These are phyloP conservation scores for Handroanthus guayacan DNA, from an alignment of 257 asterid species.

Conservation along the genomic window DNA sequence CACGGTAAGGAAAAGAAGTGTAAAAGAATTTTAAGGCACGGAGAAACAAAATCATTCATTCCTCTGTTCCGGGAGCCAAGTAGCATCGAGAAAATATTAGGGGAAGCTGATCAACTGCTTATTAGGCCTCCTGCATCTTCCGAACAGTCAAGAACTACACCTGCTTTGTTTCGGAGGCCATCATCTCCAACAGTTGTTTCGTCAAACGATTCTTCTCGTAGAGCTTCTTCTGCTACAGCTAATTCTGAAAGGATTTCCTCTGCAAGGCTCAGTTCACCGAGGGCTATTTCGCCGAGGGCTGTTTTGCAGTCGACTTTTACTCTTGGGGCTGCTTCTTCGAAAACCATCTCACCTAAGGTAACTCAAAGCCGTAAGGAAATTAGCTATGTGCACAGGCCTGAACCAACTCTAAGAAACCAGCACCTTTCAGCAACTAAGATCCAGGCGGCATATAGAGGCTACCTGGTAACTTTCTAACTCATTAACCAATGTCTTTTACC, in stretches of 20 bases:
- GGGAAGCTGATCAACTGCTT: slow-evolving; percentile 79
- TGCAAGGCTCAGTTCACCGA: slow-evolving; percentile 42
- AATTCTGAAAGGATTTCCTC: slow-evolving; percentile 41
- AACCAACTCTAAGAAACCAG: slow-evolving; percentile 57
- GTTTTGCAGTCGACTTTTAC: slow-evolving; percentile 31
- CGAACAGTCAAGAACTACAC: slow-evolving; percentile 48
- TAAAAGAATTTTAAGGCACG: slow-evolving; percentile 57
- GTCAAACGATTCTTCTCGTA: slow-evolving; percentile 50
- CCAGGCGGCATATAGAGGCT: slow-evolving; percentile 84
- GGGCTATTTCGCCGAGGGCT: slow-evolving; percentile 38
- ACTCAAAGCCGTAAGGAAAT: slow-evolving; percentile 50
- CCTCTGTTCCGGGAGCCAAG: slow-evolving; percentile 87
- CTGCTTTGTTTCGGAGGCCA: slow-evolving; percentile 45
- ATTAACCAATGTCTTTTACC: not conserved
- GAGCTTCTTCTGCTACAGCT: slow-evolving; percentile 38
- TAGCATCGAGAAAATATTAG: slow-evolving; percentile 90
- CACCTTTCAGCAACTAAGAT: slow-evolving; percentile 73
- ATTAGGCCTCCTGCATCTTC: slow-evolving; percentile 55
- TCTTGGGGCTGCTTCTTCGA: slow-evolving; percentile 38
- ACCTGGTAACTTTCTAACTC: slow-evolving; percentile 61
- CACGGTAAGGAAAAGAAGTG: slow-evolving; percentile 66
- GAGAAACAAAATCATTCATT: slow-evolving; percentile 75
- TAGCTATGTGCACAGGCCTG: slow-evolving; percentile 62
- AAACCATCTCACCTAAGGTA: slow-evolving; percentile 24
- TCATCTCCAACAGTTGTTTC: slow-evolving; percentile 54